Conservation (phyloP, 495 filamentous ascomycete genomes). For the Filosporella fistucella region DNA sequence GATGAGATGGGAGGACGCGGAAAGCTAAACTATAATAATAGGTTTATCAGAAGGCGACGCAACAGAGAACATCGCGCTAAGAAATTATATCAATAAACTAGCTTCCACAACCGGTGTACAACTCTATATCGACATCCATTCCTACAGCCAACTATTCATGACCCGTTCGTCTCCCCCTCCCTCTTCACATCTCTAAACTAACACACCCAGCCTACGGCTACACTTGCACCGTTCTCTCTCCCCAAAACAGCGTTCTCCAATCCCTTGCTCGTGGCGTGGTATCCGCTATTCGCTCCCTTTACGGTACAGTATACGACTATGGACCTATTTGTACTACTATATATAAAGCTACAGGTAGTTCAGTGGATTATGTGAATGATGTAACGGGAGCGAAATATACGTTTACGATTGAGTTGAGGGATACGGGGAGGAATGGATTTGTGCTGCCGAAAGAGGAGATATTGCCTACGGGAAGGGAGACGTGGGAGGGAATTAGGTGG, state of each 20-base stretch:
- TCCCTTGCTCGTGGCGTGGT: neutral
- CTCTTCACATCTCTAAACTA: too few relatives aligned
- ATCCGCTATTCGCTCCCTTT: slow-evolving; percentile 7
- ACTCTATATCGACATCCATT: slow-evolving; percentile 58
- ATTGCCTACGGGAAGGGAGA: slow-evolving; percentile 1
- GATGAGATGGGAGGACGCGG: too few relatives aligned
- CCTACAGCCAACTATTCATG: slow-evolving; percentile 44
- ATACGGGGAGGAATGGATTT: slow-evolving; percentile 47
- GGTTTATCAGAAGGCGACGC: slow-evolving; percentile 38
- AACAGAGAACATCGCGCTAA: slow-evolving; percentile 38
- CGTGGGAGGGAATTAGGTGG: neutral
- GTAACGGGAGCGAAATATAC: slow-evolving; percentile 45
- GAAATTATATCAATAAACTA: slow-evolving; percentile 25
- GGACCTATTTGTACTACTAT: slow-evolving; percentile 56
- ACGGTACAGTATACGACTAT: slow-evolving; percentile 32
- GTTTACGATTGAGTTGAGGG: slow-evolving; percentile 52
- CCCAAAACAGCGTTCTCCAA: slow-evolving; percentile 3
- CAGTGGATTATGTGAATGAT: slow-evolving; percentile 50
- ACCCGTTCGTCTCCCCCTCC: too few relatives aligned
- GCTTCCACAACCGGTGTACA: slow-evolving; percentile 42
- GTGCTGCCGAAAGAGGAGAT: slow-evolving; percentile 37
- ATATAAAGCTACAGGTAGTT: slow-evolving; percentile 51
- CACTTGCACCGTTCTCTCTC: slow-evolving; percentile 2
- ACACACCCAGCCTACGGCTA: too few relatives aligned
- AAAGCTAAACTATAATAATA: too few relatives aligned